Base-by-base conservation (phyloP, 2,329 filamentous ascomycete genomes). In the Monascus ruber region DNA sequence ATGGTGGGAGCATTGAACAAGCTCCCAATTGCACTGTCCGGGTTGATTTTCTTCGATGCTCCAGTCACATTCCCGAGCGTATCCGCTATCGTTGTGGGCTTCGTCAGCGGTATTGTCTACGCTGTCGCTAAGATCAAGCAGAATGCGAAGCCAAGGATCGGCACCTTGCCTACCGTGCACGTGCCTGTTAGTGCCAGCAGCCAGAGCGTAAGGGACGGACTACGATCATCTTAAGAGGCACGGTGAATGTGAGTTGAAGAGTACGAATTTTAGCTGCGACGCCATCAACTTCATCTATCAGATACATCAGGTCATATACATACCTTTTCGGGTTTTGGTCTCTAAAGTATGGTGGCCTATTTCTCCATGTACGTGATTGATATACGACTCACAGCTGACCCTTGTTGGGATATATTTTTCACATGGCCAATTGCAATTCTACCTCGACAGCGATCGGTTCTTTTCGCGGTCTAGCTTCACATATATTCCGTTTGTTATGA, bases 1-100 rank as follows among this genome's bases (percentile, higher is more conserved):
- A 96, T 98, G 89, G 91, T 96, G 41, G 91, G 91, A 46, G 86
- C 89, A 11, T 73, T 98, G 55, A 98, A 98, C 76, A 98, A 98
- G 73, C 80, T 98, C 27, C 91, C 91, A 33, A 88, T 98, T 52
- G 91, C 91, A 40, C 64, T 98, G 49, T 89, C 83, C 47, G 91
- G 91, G 26, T 76, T 98, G 32, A 66, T 98, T 54, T 98, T 98
- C 74, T 98, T 98, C 66, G 78, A 91, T 46, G 88, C 88, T 0
- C 88, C 91, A 0, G 83, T 94, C 52, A 96, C 91, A 0, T 76
- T 95, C 45, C 87, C 86, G 52, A 91, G 85, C 57, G 85, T 94
- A 7, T 85, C 85, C 24, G 91, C 91, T 52, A 96, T 98, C 55
- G 72, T 80, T 44, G 74, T 98, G 42, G 91, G 89, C 29, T 96